Evolutionary conservation across 805 yeast species (phyloP).

Genomic region (Pichia californica): DNA sequence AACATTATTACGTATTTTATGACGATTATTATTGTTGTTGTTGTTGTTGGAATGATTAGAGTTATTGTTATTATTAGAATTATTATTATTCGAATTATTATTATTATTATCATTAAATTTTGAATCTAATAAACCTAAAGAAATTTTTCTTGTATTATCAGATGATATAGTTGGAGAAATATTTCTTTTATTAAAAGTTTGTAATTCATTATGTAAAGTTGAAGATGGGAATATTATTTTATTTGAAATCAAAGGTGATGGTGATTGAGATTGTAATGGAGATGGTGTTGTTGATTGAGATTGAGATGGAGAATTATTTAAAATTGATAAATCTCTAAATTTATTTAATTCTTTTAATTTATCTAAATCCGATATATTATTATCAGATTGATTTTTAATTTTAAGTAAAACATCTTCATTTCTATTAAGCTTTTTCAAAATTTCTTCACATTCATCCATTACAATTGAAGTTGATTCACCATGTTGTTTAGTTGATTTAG

Average conservation of each 20-base stretch:
- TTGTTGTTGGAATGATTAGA: neutral
- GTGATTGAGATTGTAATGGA: too few relatives aligned
- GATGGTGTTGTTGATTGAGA: neutral
- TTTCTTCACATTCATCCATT: slow-evolving; percentile 40
- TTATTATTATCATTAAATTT: neutral
- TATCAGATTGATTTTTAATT: slow-evolving; percentile 11
- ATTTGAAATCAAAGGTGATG: neutral
- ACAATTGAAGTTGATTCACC: slow-evolving; percentile 42
- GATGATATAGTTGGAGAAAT: too few relatives aligned
- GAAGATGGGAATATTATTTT: neutral
- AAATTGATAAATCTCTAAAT: slow-evolving; percentile 11
- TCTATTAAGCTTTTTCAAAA: slow-evolving; percentile 31
- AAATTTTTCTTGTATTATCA: slow-evolving; percentile 2
- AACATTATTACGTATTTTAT: slow-evolving; percentile 3
- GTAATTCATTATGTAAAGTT: neutral
- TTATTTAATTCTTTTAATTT: slow-evolving; percentile 11
- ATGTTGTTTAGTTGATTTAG: slow-evolving; percentile 39
- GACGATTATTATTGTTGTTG: neutral
- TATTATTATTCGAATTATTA: neutral
- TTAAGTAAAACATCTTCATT: slow-evolving; percentile 19
- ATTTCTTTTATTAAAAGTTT: slow-evolving; percentile 2
- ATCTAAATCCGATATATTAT: slow-evolving; percentile 7
- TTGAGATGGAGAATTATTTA: slow-evolving; percentile 2
- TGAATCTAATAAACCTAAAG: slow-evolving; percentile 1
- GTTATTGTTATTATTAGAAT: neutral